Conservation (phyloP, 495 filamentous ascomycete genomes). For the Talaromyces wortmannii region DNA sequence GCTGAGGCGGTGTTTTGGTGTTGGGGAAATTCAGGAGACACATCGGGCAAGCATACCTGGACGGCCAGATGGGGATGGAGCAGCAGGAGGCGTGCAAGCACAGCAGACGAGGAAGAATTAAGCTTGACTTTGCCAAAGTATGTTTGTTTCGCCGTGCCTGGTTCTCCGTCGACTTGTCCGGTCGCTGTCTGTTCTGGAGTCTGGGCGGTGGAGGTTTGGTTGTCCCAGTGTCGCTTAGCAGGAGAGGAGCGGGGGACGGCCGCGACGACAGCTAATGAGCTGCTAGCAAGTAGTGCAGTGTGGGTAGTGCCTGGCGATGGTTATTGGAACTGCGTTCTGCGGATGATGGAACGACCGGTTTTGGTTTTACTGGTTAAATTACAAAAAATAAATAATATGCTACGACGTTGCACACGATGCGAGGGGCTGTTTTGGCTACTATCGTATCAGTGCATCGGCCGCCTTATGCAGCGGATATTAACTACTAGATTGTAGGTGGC, state of each 20-base stretch:
- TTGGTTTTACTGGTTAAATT: no score
- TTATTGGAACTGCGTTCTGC: no score
- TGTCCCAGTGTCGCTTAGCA: slow-evolving; percentile 42
- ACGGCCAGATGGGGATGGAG: slow-evolving; percentile 7
- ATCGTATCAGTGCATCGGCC: no score
- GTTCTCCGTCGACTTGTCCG: background rate
- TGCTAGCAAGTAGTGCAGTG: background rate
- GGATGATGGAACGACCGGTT: no score
- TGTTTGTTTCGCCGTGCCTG: background rate
- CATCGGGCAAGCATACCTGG: slow-evolving; percentile 22
- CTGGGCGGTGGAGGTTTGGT: slow-evolving; percentile 8
- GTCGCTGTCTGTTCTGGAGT: background rate
- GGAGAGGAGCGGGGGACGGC: slow-evolving; percentile 25
- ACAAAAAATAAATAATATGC: no score
- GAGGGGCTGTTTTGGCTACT: no score
- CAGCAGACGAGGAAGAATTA: background rate
- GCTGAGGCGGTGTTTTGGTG: background rate
- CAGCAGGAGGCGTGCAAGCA: background rate
- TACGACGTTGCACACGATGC: no score
- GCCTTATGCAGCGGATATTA: no score
- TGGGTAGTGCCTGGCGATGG: no score
- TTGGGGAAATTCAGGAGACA: background rate
- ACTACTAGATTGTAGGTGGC: no score
- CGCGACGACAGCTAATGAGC: background rate
- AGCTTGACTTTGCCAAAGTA: background rate